phyloP scores from a whole-genome alignment of 345 rosid species.

The Citrus reticulata region DNA sequence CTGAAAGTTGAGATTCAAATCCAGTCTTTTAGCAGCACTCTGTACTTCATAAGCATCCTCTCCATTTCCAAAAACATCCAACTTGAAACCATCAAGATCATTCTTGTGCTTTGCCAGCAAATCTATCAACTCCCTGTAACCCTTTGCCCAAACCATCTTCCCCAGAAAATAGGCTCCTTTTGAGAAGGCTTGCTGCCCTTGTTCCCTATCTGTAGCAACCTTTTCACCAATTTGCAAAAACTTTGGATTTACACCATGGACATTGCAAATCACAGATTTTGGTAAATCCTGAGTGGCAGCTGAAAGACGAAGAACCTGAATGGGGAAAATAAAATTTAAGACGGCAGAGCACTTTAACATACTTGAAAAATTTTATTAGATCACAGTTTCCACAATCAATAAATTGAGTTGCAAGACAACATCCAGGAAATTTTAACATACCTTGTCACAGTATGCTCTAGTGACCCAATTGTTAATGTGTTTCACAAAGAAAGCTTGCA shows the following conservation, averaged over 20 bases:
- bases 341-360: not conserved
- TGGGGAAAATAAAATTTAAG: not conserved
- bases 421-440: slow-evolving; percentile 19
- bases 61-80: slow-evolving; percentile 95
- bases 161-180: slow-evolving; percentile 97
- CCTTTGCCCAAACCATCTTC: slow-evolving; percentile 99
- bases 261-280: slow-evolving; percentile 87
- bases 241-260: slow-evolving; percentile 95
- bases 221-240: slow-evolving; percentile 89
- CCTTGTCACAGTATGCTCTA: slow-evolving; percentile 93
- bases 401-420: not conserved
- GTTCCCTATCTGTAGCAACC: slow-evolving; percentile 73
- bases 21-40: slow-evolving; percentile 57
- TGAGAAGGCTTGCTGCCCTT: slow-evolving; percentile 89
- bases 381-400: not conserved
- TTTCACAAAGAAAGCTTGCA: slow-evolving; percentile 91
- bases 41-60: slow-evolving; percentile 92
- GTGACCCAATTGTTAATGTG: slow-evolving; percentile 91
- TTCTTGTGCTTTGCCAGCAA: slow-evolving; percentile 68
- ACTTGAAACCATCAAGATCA: slow-evolving; percentile 76
- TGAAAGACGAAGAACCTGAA: slow-evolving; percentile 94
- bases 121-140: slow-evolving; percentile 90
- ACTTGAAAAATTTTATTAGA: not conserved
- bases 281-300: slow-evolving; percentile 95
- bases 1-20: slow-evolving; percentile 77